Conservation (phyloP, 768 basidiomycete species). For the Trametes coccinea region DNA sequence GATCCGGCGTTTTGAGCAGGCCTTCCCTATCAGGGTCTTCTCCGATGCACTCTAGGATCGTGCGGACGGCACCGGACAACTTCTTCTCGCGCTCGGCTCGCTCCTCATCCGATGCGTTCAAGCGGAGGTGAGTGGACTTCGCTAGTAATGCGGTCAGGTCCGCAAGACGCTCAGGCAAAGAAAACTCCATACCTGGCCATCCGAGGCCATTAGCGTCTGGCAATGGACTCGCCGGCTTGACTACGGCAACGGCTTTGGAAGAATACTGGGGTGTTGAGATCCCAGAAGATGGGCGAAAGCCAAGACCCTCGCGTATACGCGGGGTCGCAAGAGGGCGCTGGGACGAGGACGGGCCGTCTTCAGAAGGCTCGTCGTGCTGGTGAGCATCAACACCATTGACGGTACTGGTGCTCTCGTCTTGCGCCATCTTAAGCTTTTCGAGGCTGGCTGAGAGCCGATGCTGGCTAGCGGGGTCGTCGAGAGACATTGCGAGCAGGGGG, state of each 20-base stretch:
- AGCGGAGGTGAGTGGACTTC: conserved; percentile 84
- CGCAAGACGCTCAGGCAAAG: not conserved
- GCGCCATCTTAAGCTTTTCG: conserved; percentile 43
- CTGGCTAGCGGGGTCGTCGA: conserved; percentile 28
- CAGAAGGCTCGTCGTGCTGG: conserved; percentile 9
- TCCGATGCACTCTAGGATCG: conserved; percentile 94
- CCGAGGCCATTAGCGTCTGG: conserved; percentile 75
- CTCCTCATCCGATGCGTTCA: conserved; percentile 78
- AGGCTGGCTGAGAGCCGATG: conserved; percentile 49
- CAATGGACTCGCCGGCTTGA: conserved; percentile 35
- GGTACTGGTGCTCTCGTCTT: conserved; percentile 13
- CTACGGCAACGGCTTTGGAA: conserved; percentile 27
- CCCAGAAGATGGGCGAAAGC: conserved; percentile 74
- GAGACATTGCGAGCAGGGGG: conserved; percentile 24
- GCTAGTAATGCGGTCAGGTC: conserved; percentile 47
- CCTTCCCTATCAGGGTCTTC: conserved; percentile 98
- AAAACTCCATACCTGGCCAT: conserved; percentile 73
- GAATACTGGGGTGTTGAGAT: conserved; percentile 57
- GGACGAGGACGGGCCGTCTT: conserved; percentile 10
- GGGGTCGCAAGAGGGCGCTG: conserved; percentile 26
- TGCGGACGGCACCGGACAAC: conserved; percentile 83
- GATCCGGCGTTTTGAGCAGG: conserved; percentile 85
- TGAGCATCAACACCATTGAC: conserved; percentile 13
- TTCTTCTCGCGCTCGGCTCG: conserved; percentile 69
- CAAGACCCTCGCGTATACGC: conserved; percentile 72